Base-by-base conservation (phyloP, 2,329 filamentous ascomycete genomes). In the Neonectria hederae region DNA sequence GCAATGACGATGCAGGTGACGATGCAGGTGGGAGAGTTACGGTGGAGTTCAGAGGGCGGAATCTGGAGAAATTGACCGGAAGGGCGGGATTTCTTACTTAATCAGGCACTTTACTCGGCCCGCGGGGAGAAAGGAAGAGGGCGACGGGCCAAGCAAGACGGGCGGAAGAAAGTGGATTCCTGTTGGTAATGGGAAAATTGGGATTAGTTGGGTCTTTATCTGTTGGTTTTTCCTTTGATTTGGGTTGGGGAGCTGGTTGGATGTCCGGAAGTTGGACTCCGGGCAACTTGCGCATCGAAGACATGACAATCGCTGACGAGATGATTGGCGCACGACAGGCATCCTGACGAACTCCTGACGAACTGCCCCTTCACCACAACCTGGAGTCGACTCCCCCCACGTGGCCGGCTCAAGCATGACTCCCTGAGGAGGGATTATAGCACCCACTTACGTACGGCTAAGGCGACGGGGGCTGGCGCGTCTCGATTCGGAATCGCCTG, bases 161-260 rank as follows among this genome's bases (percentile, higher is more conserved):
- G 40, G 53, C 32, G 52, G 59, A 55, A 32, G 49, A 46, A 56
- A 55, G 71, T 72, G 71, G 69, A 67, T 65, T 61, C 30, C 19
- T 57, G 65, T 71, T 73, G 65, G 71, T 70, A 73, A 73, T 72
- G 62, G 30, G 52, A 14, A 28, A 11, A 35, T 51, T 26, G 49
- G 53, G 65, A 68, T 70, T 70, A 58, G 69, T 46, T 54, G 40
- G 26, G 14, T 30, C 54, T 55, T 28, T 14, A 11, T 13, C n/a
- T n/a, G 26, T 48, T 56, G 13, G 26, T 22, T 22, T 26, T 28
- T 17, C 38, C 17, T 54, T 21, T 38, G 32, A 19, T 10, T 32
- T 42, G 13, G 52, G 54, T 38, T 43, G 46, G 26, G 26, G 53
- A 62, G 57, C 53, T 28, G 49, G 53, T 56, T 56, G 53, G 45